Percentiles rank a stretch among this genome's conserved stretches.
phyloP scores from a whole-genome alignment of 2,329 filamentous ascomycete genomes.

The Alternaria sp. region DNA sequence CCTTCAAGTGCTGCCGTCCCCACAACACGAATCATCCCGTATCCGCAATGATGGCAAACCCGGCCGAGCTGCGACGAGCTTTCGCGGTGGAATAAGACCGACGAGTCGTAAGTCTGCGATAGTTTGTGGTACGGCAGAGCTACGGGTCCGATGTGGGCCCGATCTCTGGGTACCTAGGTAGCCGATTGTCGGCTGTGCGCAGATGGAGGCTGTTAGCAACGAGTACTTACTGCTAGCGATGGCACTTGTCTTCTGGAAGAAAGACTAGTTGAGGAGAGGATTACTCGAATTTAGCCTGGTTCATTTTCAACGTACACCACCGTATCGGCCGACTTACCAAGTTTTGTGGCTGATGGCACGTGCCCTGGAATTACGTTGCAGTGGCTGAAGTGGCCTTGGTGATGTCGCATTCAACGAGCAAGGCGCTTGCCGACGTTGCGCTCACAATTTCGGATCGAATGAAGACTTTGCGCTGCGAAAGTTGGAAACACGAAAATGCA shows the following conservation, averaged over 20 bases:
- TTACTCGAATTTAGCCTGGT: background rate
- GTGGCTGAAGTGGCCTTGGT: background rate
- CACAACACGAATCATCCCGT: background rate
- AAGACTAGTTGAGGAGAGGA: background rate
- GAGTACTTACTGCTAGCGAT: background rate
- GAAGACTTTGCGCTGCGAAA: background rate
- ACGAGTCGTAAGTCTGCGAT: background rate
- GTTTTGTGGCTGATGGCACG: background rate
- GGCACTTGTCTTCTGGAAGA: background rate
- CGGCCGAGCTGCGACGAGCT: background rate
- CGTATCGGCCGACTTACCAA: background rate
- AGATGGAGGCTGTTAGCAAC: background rate
- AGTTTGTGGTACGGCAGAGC: background rate
- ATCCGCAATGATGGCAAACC: background rate
- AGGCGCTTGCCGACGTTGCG: background rate
- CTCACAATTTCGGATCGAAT: background rate
- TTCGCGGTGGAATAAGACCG: background rate
- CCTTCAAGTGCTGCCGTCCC: background rate
- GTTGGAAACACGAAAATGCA: background rate
- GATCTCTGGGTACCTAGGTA: background rate
- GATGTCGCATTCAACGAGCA: background rate
- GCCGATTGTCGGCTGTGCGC: background rate
- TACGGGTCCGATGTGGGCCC: background rate
- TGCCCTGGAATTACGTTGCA: background rate
- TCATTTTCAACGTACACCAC: background rate